Evolutionary conservation across 1,139 yeast species (phyloP).

Genomic region (Debaryomyces sp.): DNA sequence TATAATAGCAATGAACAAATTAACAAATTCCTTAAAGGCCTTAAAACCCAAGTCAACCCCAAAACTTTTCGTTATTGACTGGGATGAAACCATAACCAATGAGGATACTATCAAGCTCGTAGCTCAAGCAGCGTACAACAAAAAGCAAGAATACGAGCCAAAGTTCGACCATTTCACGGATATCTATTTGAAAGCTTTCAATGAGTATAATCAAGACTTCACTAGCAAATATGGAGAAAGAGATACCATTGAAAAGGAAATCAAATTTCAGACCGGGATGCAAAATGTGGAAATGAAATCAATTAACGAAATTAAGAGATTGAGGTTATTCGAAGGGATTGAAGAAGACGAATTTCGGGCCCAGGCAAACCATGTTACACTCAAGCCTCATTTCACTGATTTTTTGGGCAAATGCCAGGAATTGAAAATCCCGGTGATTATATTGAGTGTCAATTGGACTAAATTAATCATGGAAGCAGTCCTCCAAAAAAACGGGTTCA

Average conservation of each 20-base stretch:
- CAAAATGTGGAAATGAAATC: slow-evolving; percentile 53
- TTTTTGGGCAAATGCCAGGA: slow-evolving; percentile 30
- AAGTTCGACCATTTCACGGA: slow-evolving; percentile 49
- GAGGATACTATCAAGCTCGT: slow-evolving; percentile 58
- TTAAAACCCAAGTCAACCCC: slow-evolving; percentile 3
- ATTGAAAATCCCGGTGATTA: slow-evolving; percentile 37
- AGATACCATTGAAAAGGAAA: slow-evolving; percentile 32
- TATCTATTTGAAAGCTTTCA: slow-evolving; percentile 45
- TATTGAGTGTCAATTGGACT: slow-evolving; percentile 72
- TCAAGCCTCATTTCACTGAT: slow-evolving; percentile 48
- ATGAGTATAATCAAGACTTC: slow-evolving; percentile 20
- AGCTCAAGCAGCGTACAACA: slow-evolving; percentile 51
- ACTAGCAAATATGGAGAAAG: slow-evolving; percentile 21
- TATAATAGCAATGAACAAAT: neutral
- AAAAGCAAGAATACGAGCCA: slow-evolving; percentile 39
- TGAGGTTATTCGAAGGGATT: slow-evolving; percentile 50
- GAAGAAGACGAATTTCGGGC: slow-evolving; percentile 28
- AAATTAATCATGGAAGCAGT: slow-evolving; percentile 47
- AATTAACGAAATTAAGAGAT: slow-evolving; percentile 43
- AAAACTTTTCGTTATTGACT: slow-evolving; percentile 49
- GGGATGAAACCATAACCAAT: slow-evolving; percentile 72
- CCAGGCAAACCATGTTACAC: slow-evolving; percentile 38
- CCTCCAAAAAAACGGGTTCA: slow-evolving; percentile 35
- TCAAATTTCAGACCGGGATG: slow-evolving; percentile 48
- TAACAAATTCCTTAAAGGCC: neutral